Base-by-base conservation (phyloP, 2,329 filamentous ascomycete species). In the Fusarium metavorans region DNA sequence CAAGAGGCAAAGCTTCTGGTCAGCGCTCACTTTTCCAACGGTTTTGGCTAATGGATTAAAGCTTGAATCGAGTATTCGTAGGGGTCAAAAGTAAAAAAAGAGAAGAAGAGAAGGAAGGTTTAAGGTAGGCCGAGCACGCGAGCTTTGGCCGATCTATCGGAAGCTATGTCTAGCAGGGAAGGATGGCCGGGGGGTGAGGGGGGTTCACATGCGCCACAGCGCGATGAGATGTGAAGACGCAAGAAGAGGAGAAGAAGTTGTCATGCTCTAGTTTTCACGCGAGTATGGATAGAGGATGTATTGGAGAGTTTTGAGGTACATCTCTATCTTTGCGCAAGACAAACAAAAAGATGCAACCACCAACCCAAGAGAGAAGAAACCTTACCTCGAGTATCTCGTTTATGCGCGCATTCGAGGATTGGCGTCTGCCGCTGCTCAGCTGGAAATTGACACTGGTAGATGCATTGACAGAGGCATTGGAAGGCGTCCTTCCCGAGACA, bases 361-460 rank as follows among this genome's bases (percentile, higher is more conserved):
- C 48, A 52, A 52, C 48, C 48, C 34, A 20, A 30, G 2, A 23
- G 16, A 13, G 20, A 32, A 45, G 20, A 32, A 45, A 73, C 84
- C 77, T 79, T 45, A 87, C 86, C 83, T 88, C 83, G 66, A 88
- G 82, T 64, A 88, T 87, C 67, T 83, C 83, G 70, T 83, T 82
- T 72, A 88, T 82, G 62, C 85, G 85, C 65, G 84, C 84, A 68
- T 80, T 82, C 30, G 84, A 83, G 39, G 76, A 69, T 27, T 78
- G 80, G 34, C 79, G 75, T 43, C 60, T 48, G 23, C 75, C 73
- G 35, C 77, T 72, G 35, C 77, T 74, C 37, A 71, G 70, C 37
- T 73, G 75, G 45, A 76, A 65, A 16, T 69, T 68, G 67, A 73
- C 60, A 50, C 25, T 30, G 45, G 45, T 5, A 52, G 10, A 16